phyloP scores from a whole-genome alignment of 768 basidiomycete species.

The Lactifluus subvellereus region DNA sequence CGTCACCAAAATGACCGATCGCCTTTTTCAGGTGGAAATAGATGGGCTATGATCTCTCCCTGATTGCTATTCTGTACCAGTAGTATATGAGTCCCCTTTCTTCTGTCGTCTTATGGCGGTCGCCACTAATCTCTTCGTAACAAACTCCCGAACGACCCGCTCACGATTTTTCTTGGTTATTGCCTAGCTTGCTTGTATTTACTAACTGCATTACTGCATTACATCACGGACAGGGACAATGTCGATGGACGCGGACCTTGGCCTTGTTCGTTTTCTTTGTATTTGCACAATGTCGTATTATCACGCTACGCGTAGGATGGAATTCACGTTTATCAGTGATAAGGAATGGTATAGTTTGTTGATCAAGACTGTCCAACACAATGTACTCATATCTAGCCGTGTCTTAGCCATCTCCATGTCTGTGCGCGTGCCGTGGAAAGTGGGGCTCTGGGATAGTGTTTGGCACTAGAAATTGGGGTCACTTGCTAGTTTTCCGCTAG shows the following conservation, averaged over 20 bases:
- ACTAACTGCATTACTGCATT: slow-evolving; percentile 29
- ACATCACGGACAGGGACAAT: slow-evolving; percentile 42
- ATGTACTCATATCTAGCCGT: background rate
- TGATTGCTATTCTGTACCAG: slow-evolving; percentile 6
- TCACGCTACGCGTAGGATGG: slow-evolving; percentile 16
- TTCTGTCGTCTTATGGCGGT: slow-evolving; percentile 3
- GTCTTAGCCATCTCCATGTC: too few species aligned
- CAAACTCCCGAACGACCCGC: background rate
- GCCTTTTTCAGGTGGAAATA: slow-evolving; percentile 11
- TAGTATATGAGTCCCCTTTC: slow-evolving; percentile 1
- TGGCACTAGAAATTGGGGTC: too few species aligned
- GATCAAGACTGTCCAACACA: background rate
- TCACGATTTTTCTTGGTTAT: slow-evolving; percentile 10
- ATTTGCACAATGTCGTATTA: slow-evolving; percentile 31
- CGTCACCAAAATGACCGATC: slow-evolving; percentile 1
- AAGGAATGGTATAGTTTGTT: background rate
- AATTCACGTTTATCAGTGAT: slow-evolving; percentile 2
- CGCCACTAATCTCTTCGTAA: slow-evolving; percentile 3
- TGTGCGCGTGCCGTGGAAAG: too few species aligned
- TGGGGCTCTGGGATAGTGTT: too few species aligned
- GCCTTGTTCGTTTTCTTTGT: slow-evolving; percentile 46
- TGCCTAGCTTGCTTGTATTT: slow-evolving; percentile 25
- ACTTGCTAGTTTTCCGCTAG: too few species aligned
- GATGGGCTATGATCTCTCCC: slow-evolving; percentile 4
- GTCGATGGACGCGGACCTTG: slow-evolving; percentile 49